phyloP scores from a whole-genome alignment of 2,329 filamentous ascomycete genomes.

The Diatrype stigma region DNA sequence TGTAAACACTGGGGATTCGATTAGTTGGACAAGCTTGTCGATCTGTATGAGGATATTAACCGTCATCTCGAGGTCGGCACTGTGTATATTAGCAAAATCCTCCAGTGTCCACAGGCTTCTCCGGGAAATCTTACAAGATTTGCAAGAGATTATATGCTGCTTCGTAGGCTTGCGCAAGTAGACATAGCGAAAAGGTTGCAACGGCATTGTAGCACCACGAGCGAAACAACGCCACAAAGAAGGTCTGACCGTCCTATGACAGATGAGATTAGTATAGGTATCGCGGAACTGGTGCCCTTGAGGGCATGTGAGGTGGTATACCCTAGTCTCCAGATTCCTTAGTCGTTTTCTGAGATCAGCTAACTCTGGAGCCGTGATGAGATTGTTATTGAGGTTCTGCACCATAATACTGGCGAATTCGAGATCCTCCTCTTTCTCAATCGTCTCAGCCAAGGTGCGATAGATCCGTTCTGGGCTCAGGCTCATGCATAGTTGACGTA shows the following conservation, averaged over 20 bases:
- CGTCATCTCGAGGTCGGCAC: slow-evolving; percentile 96
- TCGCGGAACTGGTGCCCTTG: not conserved
- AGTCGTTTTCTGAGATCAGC: slow-evolving; percentile 85
- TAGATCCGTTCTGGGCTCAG: slow-evolving; percentile 94
- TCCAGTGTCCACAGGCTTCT: not conserved
- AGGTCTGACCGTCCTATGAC: slow-evolving; percentile 78
- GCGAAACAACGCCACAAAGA: slow-evolving; percentile 90
- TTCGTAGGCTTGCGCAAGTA: slow-evolving; percentile 95
- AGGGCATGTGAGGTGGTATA: slow-evolving; percentile 27
- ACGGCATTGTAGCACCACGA: slow-evolving; percentile 99
- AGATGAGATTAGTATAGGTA: slow-evolving; percentile 11
- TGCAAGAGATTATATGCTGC: slow-evolving; percentile 95
- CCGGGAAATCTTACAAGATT: slow-evolving; percentile 66
- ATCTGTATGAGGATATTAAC: slow-evolving; percentile 99
- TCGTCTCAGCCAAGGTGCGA: slow-evolving; percentile 88
- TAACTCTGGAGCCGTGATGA: slow-evolving; percentile 94
- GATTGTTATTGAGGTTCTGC: slow-evolving; percentile 97
- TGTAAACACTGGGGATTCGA: slow-evolving; percentile 96
- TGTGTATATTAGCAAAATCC: slow-evolving; percentile 33
- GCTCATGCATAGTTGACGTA: slow-evolving; percentile 88
- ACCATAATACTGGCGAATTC: slow-evolving; percentile 99
- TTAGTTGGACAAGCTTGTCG: slow-evolving; percentile 92
- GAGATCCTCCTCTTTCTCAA: slow-evolving; percentile 96
- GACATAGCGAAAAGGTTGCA: slow-evolving; percentile 90
- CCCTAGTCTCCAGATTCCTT: slow-evolving; percentile 83